Conservation (phyloP, 2,329 filamentous ascomycete genomes). For the Thielaviopsis euricoi region DNA sequence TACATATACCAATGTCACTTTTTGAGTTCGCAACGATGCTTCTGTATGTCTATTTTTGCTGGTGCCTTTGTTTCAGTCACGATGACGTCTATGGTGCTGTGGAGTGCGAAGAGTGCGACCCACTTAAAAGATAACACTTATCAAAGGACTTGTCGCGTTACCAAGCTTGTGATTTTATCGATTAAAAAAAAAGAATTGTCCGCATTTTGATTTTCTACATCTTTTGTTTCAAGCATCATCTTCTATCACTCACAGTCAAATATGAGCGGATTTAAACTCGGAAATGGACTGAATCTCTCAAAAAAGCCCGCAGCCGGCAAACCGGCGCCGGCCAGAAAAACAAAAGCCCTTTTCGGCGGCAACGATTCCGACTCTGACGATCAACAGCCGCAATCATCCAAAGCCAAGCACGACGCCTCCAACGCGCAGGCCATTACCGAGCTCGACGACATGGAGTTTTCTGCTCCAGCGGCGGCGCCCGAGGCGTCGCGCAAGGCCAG, state of each 20-base stretch:
- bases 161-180: not conserved
- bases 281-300: slow-evolving; percentile 41
- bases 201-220: no score
- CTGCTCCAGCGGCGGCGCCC: slow-evolving; percentile 1
- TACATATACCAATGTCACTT: no score
- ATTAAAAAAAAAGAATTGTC: not conserved
- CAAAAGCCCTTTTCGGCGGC: slow-evolving; percentile 42
- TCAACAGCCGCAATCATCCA: slow-evolving; percentile 22
- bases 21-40: not conserved
- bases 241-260: slow-evolving; percentile 6
- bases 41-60: not conserved
- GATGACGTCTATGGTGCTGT: not conserved
- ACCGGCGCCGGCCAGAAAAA: slow-evolving; percentile 31
- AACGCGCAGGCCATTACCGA: slow-evolving; percentile 40
- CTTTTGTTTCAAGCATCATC: not conserved
- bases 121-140: not conserved
- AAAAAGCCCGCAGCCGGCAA: slow-evolving; percentile 39
- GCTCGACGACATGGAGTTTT: slow-evolving; percentile 26
- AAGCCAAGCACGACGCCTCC: slow-evolving; percentile 27
- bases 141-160: not conserved
- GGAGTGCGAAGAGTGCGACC: not conserved
- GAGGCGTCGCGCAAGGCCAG: slow-evolving; percentile 14
- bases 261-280: slow-evolving; percentile 33
- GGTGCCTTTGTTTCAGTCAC: not conserved
- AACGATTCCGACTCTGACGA: slow-evolving; percentile 38